Evolutionary conservation across 2,329 filamentous ascomycete genomes (phyloP).

Genomic region (Colletotrichum camelliae): DNA sequence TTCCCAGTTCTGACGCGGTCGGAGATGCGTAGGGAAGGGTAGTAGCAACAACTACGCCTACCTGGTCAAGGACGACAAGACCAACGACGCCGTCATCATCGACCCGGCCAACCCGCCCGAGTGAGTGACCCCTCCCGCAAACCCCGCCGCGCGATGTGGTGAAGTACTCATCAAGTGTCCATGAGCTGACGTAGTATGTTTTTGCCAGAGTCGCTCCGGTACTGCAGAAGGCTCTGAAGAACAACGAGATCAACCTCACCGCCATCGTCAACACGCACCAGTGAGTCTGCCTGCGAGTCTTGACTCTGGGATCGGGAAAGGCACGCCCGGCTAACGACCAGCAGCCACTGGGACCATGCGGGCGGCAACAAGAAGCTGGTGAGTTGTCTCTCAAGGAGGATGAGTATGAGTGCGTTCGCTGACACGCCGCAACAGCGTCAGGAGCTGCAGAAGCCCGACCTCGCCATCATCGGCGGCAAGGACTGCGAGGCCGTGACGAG

Average conservation of each 20-base stretch:
- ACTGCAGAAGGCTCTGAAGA: conserved; percentile 74
- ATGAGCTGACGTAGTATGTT: not conserved
- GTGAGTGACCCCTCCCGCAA: conserved; percentile 51
- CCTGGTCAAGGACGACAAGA: conserved; percentile 78
- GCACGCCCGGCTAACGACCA: not conserved
- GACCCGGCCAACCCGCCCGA: conserved; percentile 82
- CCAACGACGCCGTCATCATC: conserved; percentile 78
- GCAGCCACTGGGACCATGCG: conserved; percentile 90
- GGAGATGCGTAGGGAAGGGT: conserved; percentile 66
- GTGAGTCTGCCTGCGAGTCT: conserved; percentile 55
- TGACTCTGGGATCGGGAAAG: not conserved
- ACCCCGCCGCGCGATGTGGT: too few relatives aligned
- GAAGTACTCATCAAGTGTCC: too few relatives aligned
- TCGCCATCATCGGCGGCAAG: conserved; percentile 86
- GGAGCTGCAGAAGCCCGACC: conserved; percentile 59
- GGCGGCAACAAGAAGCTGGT: conserved; percentile 89
- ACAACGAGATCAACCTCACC: conserved; percentile 79
- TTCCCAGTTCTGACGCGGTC: not conserved
- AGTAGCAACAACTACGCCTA: conserved; percentile 86
- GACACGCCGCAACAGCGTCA: conserved; percentile 31
- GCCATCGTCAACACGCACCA: conserved; percentile 97
- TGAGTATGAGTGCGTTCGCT: not conserved
- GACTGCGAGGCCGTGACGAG: conserved; percentile 81
- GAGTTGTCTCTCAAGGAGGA: conserved; percentile 23
- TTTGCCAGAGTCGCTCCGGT: conserved; percentile 60